Conservation (phyloP, 495 filamentous ascomycete genomes). For the Parathielavia hyrcaniae region DNA sequence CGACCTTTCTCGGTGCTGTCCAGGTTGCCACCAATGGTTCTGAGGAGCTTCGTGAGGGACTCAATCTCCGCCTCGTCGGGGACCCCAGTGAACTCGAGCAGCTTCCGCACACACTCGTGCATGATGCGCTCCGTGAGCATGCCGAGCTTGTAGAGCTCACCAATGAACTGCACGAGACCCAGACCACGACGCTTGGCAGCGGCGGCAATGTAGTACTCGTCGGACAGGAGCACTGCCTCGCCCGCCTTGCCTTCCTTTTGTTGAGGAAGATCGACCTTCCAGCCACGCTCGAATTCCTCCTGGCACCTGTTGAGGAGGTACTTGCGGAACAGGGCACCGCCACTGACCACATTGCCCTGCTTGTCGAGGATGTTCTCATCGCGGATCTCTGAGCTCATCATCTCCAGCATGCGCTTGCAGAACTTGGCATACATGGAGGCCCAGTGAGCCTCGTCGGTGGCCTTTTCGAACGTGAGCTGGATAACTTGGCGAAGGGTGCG, state of each 20-base stretch:
- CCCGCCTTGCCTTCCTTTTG: conserved; percentile 74
- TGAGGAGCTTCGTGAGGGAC: conserved; percentile 83
- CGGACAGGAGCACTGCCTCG: conserved; percentile 78
- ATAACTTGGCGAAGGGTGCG: conserved; percentile 96
- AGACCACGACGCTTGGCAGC: conserved; percentile 95
- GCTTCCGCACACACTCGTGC: conserved; percentile 96
- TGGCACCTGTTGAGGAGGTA: conserved; percentile 98
- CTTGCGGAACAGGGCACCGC: conserved; percentile 92
- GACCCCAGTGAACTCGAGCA: conserved; percentile 88
- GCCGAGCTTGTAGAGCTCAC: conserved; percentile 94
- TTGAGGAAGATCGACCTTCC: conserved; percentile 82
- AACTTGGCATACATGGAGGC: conserved; percentile 99
- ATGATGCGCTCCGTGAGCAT: conserved; percentile 99
- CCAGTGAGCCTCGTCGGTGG: conserved; percentile 98
- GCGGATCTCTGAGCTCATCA: conserved; percentile 90
- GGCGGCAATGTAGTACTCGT: conserved; percentile 94
- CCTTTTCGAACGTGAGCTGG: conserved; percentile 97
- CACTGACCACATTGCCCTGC: conserved; percentile 75
- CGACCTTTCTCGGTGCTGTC: conserved; percentile 74
- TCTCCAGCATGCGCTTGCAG: conserved; percentile 93
- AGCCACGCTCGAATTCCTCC: conserved; percentile 97
- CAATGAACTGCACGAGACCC: conserved; percentile 98
- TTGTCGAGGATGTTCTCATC: conserved; percentile 91
- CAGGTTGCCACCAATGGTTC: conserved; percentile 82
- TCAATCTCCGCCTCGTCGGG: conserved; percentile 96